Conservation (phyloP, 2,329 filamentous ascomycete species). For the Pseudocercospora fijiensis region DNA sequence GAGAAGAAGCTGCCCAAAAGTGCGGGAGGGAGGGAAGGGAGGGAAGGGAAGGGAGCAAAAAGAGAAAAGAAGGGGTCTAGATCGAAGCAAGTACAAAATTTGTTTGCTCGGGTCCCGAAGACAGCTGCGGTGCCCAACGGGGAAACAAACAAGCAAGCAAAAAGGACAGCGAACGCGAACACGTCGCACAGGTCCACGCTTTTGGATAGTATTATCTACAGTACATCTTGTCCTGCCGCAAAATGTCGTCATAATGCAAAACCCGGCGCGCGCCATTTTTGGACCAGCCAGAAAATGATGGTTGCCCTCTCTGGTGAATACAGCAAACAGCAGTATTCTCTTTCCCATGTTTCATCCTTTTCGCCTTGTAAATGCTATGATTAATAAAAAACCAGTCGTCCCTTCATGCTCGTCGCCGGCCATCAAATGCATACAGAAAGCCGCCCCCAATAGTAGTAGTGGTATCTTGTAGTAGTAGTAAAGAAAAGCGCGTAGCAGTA, state of each 20-base stretch:
- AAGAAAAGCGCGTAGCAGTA: conserved; percentile 12
- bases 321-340: conserved; percentile 6
- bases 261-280: conserved; percentile 9
- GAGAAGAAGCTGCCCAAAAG: neutral
- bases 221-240: conserved; percentile 21
- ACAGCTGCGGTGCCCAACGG: conserved; percentile 4
- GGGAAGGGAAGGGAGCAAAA: too few species aligned
- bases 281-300: conserved; percentile 13
- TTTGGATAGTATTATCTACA: conserved; percentile 23
- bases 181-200: conserved; percentile 19
- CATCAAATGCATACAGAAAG: conserved; percentile 17
- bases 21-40: neutral
- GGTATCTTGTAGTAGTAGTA: conserved; percentile 14
- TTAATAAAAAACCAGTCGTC: conserved; percentile 15
- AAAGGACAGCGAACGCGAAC: conserved; percentile 16
- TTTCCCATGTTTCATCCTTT: neutral
- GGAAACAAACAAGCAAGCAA: conserved; percentile 10
- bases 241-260: conserved; percentile 11
- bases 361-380: conserved; percentile 12
- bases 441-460: conserved; percentile 10
- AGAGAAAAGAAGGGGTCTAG: neutral
- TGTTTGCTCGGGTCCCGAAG: neutral
- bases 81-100: neutral
- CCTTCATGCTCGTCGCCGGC: conserved; percentile 15
- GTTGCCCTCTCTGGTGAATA: conserved; percentile 6